phyloP scores from a whole-genome alignment of 345 rosid species.

The Eutrema heterophyllum region DNA sequence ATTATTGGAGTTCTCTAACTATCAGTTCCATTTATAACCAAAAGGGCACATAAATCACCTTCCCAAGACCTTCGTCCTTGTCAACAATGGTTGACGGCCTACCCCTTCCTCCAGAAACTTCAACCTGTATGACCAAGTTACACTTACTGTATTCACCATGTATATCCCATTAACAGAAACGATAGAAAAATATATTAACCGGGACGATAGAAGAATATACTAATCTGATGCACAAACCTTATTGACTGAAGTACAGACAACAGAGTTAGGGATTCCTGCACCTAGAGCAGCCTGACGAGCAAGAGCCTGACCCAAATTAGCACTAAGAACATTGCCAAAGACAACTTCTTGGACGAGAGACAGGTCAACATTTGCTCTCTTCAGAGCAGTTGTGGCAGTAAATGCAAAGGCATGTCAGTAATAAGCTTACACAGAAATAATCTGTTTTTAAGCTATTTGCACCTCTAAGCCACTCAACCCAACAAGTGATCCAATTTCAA shows the following conservation, averaged over 20 bases:
- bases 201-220: constrained; percentile 39
- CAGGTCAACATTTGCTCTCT: constrained; percentile 82
- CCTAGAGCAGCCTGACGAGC: constrained; percentile 98
- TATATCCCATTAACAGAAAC: neutral
- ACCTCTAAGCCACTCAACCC: no score
- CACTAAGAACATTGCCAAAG: constrained; percentile 93
- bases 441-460: neutral
- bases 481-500: no score
- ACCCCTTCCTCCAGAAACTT: constrained; percentile 94
- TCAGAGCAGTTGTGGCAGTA: constrained; percentile 67
- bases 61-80: constrained; percentile 92
- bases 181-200: constrained; percentile 36
- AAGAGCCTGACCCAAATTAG: constrained; percentile 97
- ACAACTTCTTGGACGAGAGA: constrained; percentile 85
- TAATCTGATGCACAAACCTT: constrained; percentile 92
- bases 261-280: constrained; percentile 88
- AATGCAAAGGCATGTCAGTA: neutral
- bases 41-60: constrained; percentile 61
- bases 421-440: neutral
- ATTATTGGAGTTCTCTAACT: neutral
- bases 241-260: constrained; percentile 82
- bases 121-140: constrained; percentile 49
- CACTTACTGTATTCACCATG: neutral
- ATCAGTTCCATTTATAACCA: neutral
- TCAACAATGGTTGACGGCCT: constrained; percentile 73